Percentiles rank a stretch among this genome's conserved stretches.
Evolutionary conservation across 2,329 filamentous ascomycete genomes (phyloP).

Genomic region (Xylariaceae sp.): DNA sequence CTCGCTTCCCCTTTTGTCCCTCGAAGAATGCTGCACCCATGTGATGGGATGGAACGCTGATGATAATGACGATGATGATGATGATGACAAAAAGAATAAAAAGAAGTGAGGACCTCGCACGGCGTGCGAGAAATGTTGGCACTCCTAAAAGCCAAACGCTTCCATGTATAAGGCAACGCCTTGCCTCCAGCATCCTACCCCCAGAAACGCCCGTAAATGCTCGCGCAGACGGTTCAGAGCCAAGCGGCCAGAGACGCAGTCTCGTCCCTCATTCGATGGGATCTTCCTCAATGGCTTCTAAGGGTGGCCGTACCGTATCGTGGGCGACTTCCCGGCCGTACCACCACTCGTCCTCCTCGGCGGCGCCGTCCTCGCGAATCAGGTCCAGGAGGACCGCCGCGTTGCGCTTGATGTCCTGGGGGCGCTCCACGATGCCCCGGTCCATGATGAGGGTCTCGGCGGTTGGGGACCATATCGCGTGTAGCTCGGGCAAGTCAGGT

Average conservation of each 20-base stretch:
- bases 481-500: conserved; percentile 48
- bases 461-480: conserved; percentile 55
- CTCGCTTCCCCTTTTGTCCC: too few species aligned
- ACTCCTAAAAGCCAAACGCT: too few species aligned
- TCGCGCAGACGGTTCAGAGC: conserved; percentile 2
- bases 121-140: too few species aligned
- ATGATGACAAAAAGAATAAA: too few species aligned
- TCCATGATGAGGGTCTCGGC: conserved; percentile 56
- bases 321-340: conserved; percentile 43
- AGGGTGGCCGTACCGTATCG: conserved; percentile 46
- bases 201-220: conserved; percentile 27
- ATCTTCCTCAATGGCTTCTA: conserved; percentile 46
- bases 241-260: conserved; percentile 3
- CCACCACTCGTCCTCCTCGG: conserved; percentile 56
- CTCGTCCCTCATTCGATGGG: conserved; percentile 27
- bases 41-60: too few species aligned
- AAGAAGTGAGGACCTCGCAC: too few species aligned
- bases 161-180: too few species aligned
- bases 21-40: too few species aligned
- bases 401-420: conserved; percentile 56
- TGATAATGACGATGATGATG: too few species aligned
- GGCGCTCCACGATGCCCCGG: conserved; percentile 48
- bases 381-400: conserved; percentile 55
- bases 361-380: conserved; percentile 53
- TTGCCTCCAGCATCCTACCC: too few species aligned